Evolutionary conservation across 345 rosid genomes (phyloP).

Genomic region (Linum usitatissimum): DNA sequence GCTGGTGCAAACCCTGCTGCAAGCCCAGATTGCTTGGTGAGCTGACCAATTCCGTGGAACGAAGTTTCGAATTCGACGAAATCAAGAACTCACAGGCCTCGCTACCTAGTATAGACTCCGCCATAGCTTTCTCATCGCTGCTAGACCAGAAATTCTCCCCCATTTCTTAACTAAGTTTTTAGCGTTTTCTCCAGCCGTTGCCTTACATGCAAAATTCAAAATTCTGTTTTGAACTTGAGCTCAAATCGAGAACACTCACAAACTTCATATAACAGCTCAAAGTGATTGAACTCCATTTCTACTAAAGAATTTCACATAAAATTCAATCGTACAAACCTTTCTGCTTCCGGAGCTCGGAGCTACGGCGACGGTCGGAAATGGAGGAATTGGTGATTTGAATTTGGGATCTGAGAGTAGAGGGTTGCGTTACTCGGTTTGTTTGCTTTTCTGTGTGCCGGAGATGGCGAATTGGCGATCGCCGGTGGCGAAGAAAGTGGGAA

Average conservation of each 20-base stretch:
- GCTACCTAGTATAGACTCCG: conserved; percentile 65
- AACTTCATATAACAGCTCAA: background rate
- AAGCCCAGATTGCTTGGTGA: conserved; percentile 48
- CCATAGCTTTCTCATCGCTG: conserved; percentile 44
- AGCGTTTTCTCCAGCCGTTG: conserved; percentile 5
- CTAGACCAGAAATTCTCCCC: conserved; percentile 54
- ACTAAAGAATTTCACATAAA: background rate
- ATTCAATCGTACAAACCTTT: background rate
- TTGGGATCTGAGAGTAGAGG: background rate
- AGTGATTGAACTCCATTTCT: background rate
- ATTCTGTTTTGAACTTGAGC: background rate
- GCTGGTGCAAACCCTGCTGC: conserved; percentile 47
- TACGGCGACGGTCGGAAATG: background rate
- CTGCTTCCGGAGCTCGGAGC: background rate
- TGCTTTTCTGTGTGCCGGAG: background rate
- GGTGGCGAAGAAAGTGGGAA: background rate
- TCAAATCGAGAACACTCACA: conserved; percentile 5
- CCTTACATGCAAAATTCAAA: background rate
- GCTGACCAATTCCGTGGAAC: conserved; percentile 27
- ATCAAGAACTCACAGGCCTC: conserved; percentile 67
- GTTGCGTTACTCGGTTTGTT: background rate
- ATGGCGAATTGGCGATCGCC: background rate
- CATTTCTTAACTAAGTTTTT: conserved; percentile 31
- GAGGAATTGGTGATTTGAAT: background rate
- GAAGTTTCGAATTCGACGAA: conserved; percentile 37